Conservation (phyloP, 2,329 filamentous ascomycete species). For the Cladophialophora bantiana region DNA sequence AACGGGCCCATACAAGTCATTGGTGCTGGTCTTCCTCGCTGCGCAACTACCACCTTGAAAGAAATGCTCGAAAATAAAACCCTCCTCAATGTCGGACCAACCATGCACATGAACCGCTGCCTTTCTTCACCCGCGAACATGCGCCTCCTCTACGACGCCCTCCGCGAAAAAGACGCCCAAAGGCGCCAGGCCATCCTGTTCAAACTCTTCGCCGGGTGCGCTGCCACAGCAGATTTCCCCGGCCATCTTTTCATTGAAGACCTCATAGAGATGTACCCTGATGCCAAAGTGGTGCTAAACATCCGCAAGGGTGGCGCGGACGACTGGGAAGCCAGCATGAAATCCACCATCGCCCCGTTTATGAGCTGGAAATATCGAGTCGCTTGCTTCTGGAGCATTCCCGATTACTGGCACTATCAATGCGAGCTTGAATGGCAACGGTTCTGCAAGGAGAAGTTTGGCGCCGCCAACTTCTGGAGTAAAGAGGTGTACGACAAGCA, state of each 20-base stretch:
- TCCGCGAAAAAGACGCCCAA: conserved; percentile 17
- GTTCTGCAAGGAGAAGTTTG: conserved; percentile 19
- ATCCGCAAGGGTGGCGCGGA: conserved; percentile 45
- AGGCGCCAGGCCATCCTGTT: conserved; percentile 23
- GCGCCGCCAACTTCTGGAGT: conserved; percentile 22
- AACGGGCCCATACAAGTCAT: conserved; percentile 22
- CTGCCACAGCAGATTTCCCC: conserved; percentile 55
- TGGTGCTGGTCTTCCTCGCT: conserved; percentile 23
- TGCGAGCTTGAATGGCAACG: conserved; percentile 21
- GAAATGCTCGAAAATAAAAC: conserved; percentile 16
- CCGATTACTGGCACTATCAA: conserved; percentile 21
- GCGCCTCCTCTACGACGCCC: conserved; percentile 24
- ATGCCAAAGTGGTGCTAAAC: conserved; percentile 56
- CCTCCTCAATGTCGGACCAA: conserved; percentile 17
- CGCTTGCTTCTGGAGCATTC: conserved; percentile 21
- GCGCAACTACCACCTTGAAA: conserved; percentile 28
- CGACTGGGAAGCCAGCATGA: conserved; percentile 47
- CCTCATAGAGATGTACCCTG: conserved; percentile 56
- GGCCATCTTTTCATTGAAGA: conserved; percentile 52
- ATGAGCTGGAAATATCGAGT: conserved; percentile 24
- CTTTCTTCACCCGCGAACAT: conserved; percentile 14
- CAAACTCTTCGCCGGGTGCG: conserved; percentile 49
- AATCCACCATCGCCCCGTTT: conserved; percentile 22
- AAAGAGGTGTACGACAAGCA: conserved; percentile 21
- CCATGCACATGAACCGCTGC: conserved; percentile 28